Base-by-base conservation (phyloP, 768 basidiomycete species). In the Panellus pusillus region DNA sequence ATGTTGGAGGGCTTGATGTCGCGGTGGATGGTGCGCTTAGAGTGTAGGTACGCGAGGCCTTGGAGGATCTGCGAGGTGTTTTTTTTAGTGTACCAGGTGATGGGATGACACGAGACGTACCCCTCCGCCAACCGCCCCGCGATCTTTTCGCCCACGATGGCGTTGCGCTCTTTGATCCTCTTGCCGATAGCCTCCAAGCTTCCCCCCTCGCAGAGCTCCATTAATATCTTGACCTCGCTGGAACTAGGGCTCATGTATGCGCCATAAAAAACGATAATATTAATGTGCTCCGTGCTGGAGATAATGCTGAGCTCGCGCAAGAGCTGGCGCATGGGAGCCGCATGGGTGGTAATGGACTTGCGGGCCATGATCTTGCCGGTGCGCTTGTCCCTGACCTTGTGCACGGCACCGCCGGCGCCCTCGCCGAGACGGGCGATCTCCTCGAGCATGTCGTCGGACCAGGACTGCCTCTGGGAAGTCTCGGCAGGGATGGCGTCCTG, bases 1-100 rank as follows among this genome's bases (percentile, higher is more conserved):
- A 98, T 83, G 68, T 96, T 96, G 17, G 93, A 91, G 18, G 93
- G 93, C 65, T 95, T 96, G 71, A 96, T 93, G 68, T 96, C 93
- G 65, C 97, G 81, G 69, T 99, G 97, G 58, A 99, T 98, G 43
- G 94, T 95, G 66, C 86, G 86, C 72, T 82, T 87, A 42, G 86
- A 80, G 70, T 98, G 93, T 41, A 99, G 81, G 69, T 98, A 98
- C 20, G 85, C 82, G 42, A 99, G 83, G n/a, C 97, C 97, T 70
- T 91, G 87, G 40, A 99, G 73, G 55, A 92, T 80, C 90, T 93
- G 65, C 40, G 38, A 44, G 28, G 52, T 52, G 27, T 60, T 35
- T 3, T 49, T 45, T 40, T 58, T 50, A 45, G 44, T 54, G 15
- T 44, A 47, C 13, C 6, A 13, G 46, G 38, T 46, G 11, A 28